Base-by-base conservation (phyloP, 176 grass and related monocot species). In the Lolium rigidum region DNA sequence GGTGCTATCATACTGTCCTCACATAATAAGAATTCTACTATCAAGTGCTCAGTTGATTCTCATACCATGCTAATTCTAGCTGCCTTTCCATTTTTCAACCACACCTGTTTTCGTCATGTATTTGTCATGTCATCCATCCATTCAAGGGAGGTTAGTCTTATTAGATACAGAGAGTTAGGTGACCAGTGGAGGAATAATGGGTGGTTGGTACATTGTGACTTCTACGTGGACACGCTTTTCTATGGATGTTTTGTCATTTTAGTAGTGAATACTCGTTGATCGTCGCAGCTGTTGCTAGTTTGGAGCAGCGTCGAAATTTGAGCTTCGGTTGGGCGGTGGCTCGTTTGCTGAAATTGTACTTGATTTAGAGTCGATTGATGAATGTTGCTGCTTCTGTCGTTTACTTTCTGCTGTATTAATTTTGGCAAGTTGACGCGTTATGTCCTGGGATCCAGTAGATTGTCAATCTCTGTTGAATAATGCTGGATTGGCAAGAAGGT, bases 101-200 rank as follows among this genome's bases (percentile, higher is more conserved):
- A 16, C 26, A 16, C 68, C 26, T 3, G 14, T 20, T 68, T 61
- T 6, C 12, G 24, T 38, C 68, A 60, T 75, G 38, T 59, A 24
- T 39, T 66, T 60, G 14, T 60, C 68, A 41, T 83, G 84, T 8
- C 3, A 16, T 17, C 15, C 56, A 9, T 70, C 28, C 25, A 9
- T 68, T 14, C 61, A 26, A 14, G 61, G 61, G 10, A 26, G 61
- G 12, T 65, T 31, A 31, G 62, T 15, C 12, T 15, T 52, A 43
- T 15, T 52, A 43, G 50, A 21, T 46, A 67, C 20, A 77, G 48
- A 43, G 13, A 41, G 66, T 87, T 87, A 5, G 85, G 76, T 87
- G 76, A 51, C 66, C 69, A 76, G 84, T 83, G 37, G 15, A 59
- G 73, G 73, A 75, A 67, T 84, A 58, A 28, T 14, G 7, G 10